A percentile compares a stretch with the other conserved stretches of the same genome.
phyloP scores from a whole-genome alignment of 108 stramenopile species.

The Nannochloropsis gaditana region DNA sequence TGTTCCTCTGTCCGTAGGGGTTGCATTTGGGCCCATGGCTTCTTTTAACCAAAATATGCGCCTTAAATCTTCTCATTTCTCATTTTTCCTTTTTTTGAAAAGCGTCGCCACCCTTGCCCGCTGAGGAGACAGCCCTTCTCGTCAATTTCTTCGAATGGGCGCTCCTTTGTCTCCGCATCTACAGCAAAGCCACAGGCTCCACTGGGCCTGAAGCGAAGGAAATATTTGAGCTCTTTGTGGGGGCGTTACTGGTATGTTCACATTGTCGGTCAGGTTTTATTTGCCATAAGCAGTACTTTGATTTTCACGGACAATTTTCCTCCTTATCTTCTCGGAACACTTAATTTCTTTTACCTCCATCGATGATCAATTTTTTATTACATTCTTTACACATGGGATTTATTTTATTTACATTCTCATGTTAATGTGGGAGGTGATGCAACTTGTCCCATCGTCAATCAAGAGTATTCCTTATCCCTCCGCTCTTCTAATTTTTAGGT shows the following conservation, averaged over 20 bases:
- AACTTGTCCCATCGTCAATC: too few relatives aligned
- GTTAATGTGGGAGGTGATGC: too few relatives aligned
- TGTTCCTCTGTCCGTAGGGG: background rate
- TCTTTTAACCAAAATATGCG: too few relatives aligned
- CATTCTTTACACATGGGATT: too few relatives aligned
- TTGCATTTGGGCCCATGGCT: background rate
- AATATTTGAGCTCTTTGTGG: constrained; percentile 71
- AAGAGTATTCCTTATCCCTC: background rate
- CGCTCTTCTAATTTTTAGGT: background rate
- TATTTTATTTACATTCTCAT: too few relatives aligned
- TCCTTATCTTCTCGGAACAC: too few relatives aligned
- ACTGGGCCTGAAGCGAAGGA: constrained; percentile 26
- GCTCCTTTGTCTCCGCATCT: constrained; percentile 69
- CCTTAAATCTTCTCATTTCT: background rate
- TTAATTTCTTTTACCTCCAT: too few relatives aligned
- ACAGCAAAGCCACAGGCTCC: constrained; percentile 43
- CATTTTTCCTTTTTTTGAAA: background rate
- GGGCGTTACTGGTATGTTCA: constrained; percentile 64
- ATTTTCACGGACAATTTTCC: too few relatives aligned
- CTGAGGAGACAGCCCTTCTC: constrained; percentile 70
- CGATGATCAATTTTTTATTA: too few relatives aligned
- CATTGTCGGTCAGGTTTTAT: too few relatives aligned
- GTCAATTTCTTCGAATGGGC: constrained; percentile 69
- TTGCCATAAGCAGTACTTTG: too few relatives aligned
- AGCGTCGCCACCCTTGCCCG: constrained; percentile 53